Percentiles rank a stretch among this genome's conserved stretches.
Evolutionary conservation across 2,329 filamentous ascomycete species (phyloP).

Genomic region (Cercospora sojina): DNA sequence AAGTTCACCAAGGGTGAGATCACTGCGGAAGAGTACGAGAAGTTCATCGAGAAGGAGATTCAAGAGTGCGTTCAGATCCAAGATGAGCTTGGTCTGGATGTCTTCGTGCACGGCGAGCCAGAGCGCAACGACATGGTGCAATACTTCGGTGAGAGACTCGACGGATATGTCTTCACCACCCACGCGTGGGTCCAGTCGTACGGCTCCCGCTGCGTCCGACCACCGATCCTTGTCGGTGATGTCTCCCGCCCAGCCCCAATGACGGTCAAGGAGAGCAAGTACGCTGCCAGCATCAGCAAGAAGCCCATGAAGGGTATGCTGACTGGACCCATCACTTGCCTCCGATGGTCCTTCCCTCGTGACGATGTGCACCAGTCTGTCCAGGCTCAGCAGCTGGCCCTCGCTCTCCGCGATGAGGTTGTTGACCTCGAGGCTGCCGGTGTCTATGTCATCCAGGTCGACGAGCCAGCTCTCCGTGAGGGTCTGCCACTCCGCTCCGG

Average conservation of each 20-base stretch:
- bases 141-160: constrained; percentile 97
- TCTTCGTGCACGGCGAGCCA: constrained; percentile 97
- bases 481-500: constrained; percentile 95
- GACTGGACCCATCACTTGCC: constrained; percentile 96
- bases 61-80: constrained; percentile 92
- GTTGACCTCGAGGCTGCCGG: constrained; percentile 96
- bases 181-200: constrained; percentile 99
- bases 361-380: constrained; percentile 99
- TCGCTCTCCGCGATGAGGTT: constrained; percentile 97
- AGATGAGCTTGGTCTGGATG: constrained; percentile 95
- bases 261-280: constrained; percentile 99
- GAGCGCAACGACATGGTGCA: constrained; percentile 99
- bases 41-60: constrained; percentile 99
- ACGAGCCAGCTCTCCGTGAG: constrained; percentile 98
- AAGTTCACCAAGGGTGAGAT: constrained; percentile 99
- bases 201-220: constrained; percentile 96
- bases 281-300: constrained; percentile 90
- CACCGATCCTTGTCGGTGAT: constrained; percentile 97
- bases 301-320: constrained; percentile 99
- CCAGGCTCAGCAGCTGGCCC: constrained; percentile 96
- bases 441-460: constrained; percentile 97
- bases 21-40: constrained; percentile 86
- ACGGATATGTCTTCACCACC: constrained; percentile 98
- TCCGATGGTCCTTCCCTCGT: constrained; percentile 99
- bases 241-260: constrained; percentile 95